Evolutionary conservation across 1,139 yeast genomes (phyloP).

Genomic region (Petasospora fabianii): DNA sequence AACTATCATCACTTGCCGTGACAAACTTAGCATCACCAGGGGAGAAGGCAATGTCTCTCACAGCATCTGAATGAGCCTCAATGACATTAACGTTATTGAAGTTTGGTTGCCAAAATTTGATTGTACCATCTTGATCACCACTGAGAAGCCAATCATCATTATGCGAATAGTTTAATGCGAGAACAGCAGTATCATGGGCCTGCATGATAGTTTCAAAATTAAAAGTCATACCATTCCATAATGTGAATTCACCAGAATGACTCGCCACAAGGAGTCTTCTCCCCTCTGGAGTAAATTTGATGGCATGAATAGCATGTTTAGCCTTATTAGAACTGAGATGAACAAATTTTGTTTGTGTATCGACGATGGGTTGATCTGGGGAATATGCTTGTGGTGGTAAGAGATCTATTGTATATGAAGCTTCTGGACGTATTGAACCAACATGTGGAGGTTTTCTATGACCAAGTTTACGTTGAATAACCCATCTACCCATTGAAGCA

Average conservation of each 20-base stretch:
- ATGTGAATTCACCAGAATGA: constrained; percentile 91
- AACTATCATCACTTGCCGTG: constrained; percentile 89
- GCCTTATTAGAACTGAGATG: constrained; percentile 91
- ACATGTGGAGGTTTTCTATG: constrained; percentile 46
- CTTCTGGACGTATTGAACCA: constrained; percentile 63
- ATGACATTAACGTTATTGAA: constrained; percentile 91
- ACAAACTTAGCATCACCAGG: constrained; percentile 90
- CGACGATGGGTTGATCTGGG: constrained; percentile 36
- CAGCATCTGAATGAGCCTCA: constrained; percentile 71
- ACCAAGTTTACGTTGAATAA: constrained; percentile 57
- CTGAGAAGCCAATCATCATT: constrained; percentile 92
- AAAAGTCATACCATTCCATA: constrained; percentile 96
- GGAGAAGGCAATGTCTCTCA: constrained; percentile 83
- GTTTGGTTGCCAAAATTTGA: constrained; percentile 97
- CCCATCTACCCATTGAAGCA: constrained; percentile 73
- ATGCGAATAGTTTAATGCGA: constrained; percentile 77
- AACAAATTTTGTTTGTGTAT: constrained; percentile 76
- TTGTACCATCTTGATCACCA: constrained; percentile 88
- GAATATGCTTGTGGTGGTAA: constrained; percentile 68
- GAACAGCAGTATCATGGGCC: constrained; percentile 91
- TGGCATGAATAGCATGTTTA: constrained; percentile 85
- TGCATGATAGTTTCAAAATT: constrained; percentile 97
- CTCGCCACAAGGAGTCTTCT: constrained; percentile 86
- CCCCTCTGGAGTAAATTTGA: constrained; percentile 97
- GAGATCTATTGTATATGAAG: constrained; percentile 67